A percentile compares a stretch with the other conserved stretches of the same genome.
These are phyloP conservation scores for Magnolia officinalis DNA, from an alignment of 164 flowering plant genomes.

Conservation along the genomic window DNA sequence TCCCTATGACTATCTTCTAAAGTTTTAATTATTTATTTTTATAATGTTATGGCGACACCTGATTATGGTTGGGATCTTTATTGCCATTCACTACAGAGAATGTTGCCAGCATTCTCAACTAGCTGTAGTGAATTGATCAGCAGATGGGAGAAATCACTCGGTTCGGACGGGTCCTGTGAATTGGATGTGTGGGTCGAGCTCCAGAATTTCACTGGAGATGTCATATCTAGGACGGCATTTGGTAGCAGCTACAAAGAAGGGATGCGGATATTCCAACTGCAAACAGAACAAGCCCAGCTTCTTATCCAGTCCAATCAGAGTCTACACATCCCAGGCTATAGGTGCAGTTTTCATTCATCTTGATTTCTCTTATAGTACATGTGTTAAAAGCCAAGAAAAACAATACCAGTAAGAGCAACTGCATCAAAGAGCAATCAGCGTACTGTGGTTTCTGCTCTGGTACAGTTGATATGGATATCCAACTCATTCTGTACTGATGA, in stretches of 20 bases:
- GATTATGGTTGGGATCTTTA: background rate
- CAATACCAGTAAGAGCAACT: no score
- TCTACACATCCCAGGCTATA: constrained; percentile 35
- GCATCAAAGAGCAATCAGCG: no score
- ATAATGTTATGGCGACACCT: no score
- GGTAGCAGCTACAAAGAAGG: constrained; percentile 10
- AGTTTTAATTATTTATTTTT: no score
- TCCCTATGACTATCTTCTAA: no score
- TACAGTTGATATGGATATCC: no score
- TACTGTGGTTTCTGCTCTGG: no score
- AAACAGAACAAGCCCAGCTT: background rate
- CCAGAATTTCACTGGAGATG: constrained; percentile 3
- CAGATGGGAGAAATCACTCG: constrained; percentile 7
- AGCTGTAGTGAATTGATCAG: constrained; percentile 5
- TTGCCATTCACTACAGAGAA: background rate
- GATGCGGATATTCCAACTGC: constrained; percentile 23
- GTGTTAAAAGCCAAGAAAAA: no score
- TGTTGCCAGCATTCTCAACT: constrained; percentile 6
- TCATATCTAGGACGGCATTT: constrained; percentile 9
- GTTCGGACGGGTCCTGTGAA: background rate
- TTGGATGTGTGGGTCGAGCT: constrained; percentile 27
- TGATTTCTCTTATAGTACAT: no score
- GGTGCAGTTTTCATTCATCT: constrained; percentile 16
- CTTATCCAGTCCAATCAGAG: constrained; percentile 8
- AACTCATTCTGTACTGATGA: no score